Evolutionary conservation across 164 flowering plant species (phyloP).

Genomic region (Pachysandra terminalis): DNA sequence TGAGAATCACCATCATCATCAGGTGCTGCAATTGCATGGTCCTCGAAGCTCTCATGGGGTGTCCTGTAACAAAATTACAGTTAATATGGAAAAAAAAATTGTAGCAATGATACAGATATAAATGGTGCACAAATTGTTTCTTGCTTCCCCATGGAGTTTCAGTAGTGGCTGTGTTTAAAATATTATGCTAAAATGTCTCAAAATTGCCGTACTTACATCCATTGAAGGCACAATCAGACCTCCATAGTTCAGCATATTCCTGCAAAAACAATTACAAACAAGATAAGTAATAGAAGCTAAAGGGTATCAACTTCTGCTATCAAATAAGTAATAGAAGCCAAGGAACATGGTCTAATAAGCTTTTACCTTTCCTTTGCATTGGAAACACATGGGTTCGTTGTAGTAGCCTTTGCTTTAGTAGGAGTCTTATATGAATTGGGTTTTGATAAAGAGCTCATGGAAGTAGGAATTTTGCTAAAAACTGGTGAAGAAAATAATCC

Average conservation of each 20-base stretch:
- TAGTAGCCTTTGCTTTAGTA: constrained; percentile 30
- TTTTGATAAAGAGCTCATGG: constrained; percentile 39
- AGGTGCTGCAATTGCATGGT: background rate
- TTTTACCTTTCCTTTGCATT: constrained; percentile 41
- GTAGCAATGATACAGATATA: background rate
- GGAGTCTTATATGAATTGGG: constrained; percentile 22
- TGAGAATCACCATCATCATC: background rate
- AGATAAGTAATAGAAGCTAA: background rate
- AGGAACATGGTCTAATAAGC: background rate
- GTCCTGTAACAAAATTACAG: constrained; percentile 14
- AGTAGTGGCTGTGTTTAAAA: too few relatives aligned
- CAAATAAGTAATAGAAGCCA: too few relatives aligned
- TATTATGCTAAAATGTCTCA: background rate
- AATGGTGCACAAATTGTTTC: too few relatives aligned
- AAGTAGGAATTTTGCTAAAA: constrained; percentile 41
- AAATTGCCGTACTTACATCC: constrained; percentile 31
- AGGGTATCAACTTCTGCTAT: background rate
- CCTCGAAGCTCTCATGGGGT: constrained; percentile 6
- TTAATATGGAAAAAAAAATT: too few relatives aligned
- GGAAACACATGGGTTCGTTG: constrained; percentile 12
- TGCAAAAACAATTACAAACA: constrained; percentile 10
- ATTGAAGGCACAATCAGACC: constrained; percentile 15
- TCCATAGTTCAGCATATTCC: constrained; percentile 22
- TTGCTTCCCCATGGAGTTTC: background rate
- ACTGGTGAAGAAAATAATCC: constrained; percentile 43